Evolutionary conservation across 2,329 filamentous ascomycete genomes (phyloP).

Genomic region (Aspergillus latus): DNA sequence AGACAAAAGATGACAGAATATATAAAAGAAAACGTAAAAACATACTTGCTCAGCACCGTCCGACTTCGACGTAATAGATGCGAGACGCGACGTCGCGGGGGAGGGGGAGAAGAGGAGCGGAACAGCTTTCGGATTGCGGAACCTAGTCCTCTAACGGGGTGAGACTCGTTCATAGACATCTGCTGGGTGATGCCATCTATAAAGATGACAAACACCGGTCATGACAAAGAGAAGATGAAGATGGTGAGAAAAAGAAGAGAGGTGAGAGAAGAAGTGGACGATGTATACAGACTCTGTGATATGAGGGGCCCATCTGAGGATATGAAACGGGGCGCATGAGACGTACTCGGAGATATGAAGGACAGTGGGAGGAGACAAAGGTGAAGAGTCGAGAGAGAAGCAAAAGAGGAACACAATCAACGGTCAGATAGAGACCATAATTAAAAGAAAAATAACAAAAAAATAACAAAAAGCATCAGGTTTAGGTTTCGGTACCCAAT

Average conservation of each 20-base stretch:
- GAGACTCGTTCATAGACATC: slow-evolving; percentile 38
- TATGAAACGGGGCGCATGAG: slow-evolving; percentile 22
- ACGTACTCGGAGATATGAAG: slow-evolving; percentile 19
- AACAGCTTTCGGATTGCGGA: slow-evolving; percentile 35
- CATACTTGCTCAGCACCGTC: slow-evolving; percentile 37
- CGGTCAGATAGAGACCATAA: not conserved
- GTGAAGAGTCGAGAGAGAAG: not conserved
- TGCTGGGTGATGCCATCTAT: slow-evolving; percentile 34
- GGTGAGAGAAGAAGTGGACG: slow-evolving; percentile 2
- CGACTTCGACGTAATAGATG: slow-evolving; percentile 38
- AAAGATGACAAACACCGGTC: slow-evolving; percentile 20
- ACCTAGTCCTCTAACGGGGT: slow-evolving; percentile 33
- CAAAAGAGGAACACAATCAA: not conserved
- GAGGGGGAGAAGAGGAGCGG: slow-evolving; percentile 28
- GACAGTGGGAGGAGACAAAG: slow-evolving; percentile 2
- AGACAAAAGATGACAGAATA: not conserved
- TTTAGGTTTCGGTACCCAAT: slow-evolving; percentile 23
- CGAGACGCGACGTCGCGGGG: slow-evolving; percentile 32
- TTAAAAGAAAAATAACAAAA: too few relatives aligned
- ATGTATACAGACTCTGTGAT: slow-evolving; percentile 12
- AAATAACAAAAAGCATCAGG: slow-evolving; percentile 18
- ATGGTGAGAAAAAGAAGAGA: slow-evolving; percentile 10
- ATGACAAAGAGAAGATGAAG: slow-evolving; percentile 21
- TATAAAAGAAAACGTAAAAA: not conserved
- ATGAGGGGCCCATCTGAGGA: slow-evolving; percentile 25